phyloP scores from a whole-genome alignment of 768 basidiomycete genomes.

The Xerocomus brunneocitrinus region DNA sequence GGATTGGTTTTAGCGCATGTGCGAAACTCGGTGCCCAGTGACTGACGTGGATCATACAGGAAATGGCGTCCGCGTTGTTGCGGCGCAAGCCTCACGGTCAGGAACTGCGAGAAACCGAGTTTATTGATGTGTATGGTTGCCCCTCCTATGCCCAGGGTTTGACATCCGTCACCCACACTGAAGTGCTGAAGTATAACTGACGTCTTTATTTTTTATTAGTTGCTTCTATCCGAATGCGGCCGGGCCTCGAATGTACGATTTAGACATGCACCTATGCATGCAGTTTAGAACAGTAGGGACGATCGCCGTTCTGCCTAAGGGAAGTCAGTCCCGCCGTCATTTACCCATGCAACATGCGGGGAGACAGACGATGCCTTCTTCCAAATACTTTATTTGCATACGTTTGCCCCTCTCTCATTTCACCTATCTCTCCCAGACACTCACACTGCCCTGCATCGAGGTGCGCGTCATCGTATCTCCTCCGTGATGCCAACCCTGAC shows the following conservation, averaged over 20 bases:
- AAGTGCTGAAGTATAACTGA: neutral
- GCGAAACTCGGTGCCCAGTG: neutral
- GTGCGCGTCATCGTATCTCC: neutral
- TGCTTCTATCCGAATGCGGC: neutral
- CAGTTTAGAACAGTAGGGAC: neutral
- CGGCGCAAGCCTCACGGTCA: neutral
- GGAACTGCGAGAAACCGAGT: too few species aligned
- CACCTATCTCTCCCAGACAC: too few species aligned
- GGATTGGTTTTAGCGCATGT: neutral
- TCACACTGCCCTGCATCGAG: neutral
- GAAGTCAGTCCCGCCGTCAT: too few species aligned
- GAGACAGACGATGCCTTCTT: too few species aligned
- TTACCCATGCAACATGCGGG: neutral
- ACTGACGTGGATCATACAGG: neutral
- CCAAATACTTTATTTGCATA: too few species aligned
- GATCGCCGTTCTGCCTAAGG: too few species aligned
- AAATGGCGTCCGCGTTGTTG: neutral
- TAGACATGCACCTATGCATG: neutral
- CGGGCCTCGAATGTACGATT: neutral
- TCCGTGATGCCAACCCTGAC: neutral
- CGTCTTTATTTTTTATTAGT: too few species aligned
- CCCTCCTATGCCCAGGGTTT: neutral
- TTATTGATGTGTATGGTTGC: neutral
- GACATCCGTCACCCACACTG: too few species aligned
- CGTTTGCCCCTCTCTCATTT: too few species aligned